phyloP scores from a whole-genome alignment of 225 moss, liverwort and hornwort genomes.

The Lunularia cruciata region DNA sequence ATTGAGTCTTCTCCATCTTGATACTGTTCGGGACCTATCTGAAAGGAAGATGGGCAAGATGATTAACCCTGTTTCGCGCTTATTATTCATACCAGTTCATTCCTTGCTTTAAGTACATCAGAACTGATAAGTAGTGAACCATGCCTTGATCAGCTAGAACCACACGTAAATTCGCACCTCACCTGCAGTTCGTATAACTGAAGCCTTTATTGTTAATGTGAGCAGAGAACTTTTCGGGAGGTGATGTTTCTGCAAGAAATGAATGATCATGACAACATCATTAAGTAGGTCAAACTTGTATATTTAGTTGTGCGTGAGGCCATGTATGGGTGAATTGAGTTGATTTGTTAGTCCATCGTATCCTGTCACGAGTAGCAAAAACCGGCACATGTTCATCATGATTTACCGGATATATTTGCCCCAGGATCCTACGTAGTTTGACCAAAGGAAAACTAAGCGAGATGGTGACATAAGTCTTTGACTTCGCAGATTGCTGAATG shows the following conservation, averaged over 20 bases:
- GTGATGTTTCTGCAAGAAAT: slow-evolving; percentile 99
- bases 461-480: not conserved
- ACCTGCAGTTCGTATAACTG: too few species aligned
- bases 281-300: slow-evolving; percentile 55
- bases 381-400: too few species aligned
- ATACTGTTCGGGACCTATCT: too few species aligned
- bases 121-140: too few species aligned
- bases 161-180: too few species aligned
- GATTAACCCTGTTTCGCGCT: too few species aligned
- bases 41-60: too few species aligned
- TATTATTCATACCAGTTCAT: too few species aligned
- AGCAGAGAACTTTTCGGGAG: slow-evolving; percentile 94
- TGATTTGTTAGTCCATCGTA: not conserved
- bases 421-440: not conserved
- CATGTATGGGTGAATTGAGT: too few species aligned
- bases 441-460: not conserved
- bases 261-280: slow-evolving; percentile 96
- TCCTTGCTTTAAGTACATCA: too few species aligned
- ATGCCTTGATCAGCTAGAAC: too few species aligned
- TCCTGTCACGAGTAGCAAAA: not conserved
- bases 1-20: too few species aligned
- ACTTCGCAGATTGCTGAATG: slow-evolving; percentile 70
- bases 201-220: not conserved
- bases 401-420: not conserved
- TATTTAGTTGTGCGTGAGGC: not conserved